A percentile compares a stretch with the other conserved stretches of the same genome.
Evolutionary conservation across 2,329 filamentous ascomycete genomes (phyloP).

Genomic region (Nannizziopsis arthrosporioides): DNA sequence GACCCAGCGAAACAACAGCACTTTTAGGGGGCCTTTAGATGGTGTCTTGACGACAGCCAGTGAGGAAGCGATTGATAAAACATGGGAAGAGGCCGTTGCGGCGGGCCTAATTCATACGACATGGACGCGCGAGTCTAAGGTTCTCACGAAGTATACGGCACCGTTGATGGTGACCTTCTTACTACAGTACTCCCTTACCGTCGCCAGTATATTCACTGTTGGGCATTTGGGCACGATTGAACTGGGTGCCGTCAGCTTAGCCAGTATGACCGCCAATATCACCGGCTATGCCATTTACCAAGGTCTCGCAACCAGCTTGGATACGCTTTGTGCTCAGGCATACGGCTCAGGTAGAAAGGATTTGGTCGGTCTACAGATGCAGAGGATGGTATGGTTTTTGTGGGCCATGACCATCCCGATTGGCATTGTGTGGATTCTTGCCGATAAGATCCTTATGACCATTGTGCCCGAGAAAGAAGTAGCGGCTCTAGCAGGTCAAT

Average conservation of each 20-base stretch:
- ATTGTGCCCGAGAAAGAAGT: conserved; percentile 63
- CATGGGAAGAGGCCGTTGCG: conserved; percentile 76
- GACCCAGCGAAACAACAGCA: conserved; percentile 38
- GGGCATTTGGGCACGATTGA: conserved; percentile 62
- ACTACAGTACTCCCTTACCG: conserved; percentile 74
- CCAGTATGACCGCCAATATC: conserved; percentile 70
- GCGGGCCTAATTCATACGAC: conserved; percentile 75
- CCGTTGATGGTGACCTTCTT: conserved; percentile 64
- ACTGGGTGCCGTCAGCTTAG: conserved; percentile 55
- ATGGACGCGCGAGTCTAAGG: conserved; percentile 81
- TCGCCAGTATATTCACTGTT: conserved; percentile 67
- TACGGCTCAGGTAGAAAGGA: conserved; percentile 85
- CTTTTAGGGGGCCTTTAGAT: conserved; percentile 39
- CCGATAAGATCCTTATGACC: conserved; percentile 50
- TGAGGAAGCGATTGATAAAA: conserved; percentile 50
- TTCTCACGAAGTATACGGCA: conserved; percentile 58
- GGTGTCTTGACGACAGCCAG: conserved; percentile 33
- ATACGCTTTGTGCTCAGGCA: conserved; percentile 87
- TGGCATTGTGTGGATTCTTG: conserved; percentile 56
- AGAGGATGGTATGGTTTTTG: conserved; percentile 70
- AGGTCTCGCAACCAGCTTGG: conserved; percentile 77
- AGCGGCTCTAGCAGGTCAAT: conserved; percentile 58
- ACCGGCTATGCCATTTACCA: conserved; percentile 67
- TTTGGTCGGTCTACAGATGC: conserved; percentile 71
- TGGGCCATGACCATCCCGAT: conserved; percentile 62